Evolutionary conservation across 2,329 filamentous ascomycete genomes (phyloP), one percentile per base, ranked within the genome.

Genomic region (Balansia obtecta): DNA sequence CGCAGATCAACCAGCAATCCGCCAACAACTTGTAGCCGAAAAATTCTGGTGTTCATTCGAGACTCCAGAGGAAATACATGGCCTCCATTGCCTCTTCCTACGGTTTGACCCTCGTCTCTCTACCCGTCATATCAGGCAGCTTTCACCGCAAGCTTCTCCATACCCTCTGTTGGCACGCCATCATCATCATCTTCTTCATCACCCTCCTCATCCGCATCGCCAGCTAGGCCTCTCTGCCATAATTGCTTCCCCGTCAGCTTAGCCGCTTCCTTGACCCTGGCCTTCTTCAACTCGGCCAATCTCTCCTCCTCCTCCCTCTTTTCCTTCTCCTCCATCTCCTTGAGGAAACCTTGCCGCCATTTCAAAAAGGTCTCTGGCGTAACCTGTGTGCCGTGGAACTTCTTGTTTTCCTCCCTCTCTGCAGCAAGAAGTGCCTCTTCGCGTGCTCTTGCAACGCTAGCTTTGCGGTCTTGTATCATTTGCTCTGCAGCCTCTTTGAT

Each of bases 371-470:
- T 83, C 70, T 95, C 88, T 20, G 81, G 75, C n/a, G 83, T 97
- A 18, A 98, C 93, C 33, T 82, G 76, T 37, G 88, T 88, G 52
- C 93, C 93, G 65, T 95, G 86, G 67, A 98, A 98, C 69, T 96
- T 97, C 60, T 85, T 82, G 66, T 98, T 98, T 73, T 98, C 93
- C 66, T 93, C 89, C 54, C 86, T 82, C 69, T 98, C 93, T 1
- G 77, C 79, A 11, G 73, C 79, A 7, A 74, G 65, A 13, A 70
- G 51, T 13, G 60, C 69, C 61, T 83, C 79, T 56, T 85, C 80
- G 3, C 72, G 70, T 42, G 61, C 74, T 60, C 80, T 76, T 8
- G 76, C 77, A 1, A 74, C 77, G 9, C 74, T 85, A 52, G 80
- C 79, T 61, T 82, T 80, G 44, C 93, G 82, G 55, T 88, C 82